phyloP scores from a whole-genome alignment of 2,329 filamentous ascomycete genomes.

The Neofusicoccum ribis region DNA sequence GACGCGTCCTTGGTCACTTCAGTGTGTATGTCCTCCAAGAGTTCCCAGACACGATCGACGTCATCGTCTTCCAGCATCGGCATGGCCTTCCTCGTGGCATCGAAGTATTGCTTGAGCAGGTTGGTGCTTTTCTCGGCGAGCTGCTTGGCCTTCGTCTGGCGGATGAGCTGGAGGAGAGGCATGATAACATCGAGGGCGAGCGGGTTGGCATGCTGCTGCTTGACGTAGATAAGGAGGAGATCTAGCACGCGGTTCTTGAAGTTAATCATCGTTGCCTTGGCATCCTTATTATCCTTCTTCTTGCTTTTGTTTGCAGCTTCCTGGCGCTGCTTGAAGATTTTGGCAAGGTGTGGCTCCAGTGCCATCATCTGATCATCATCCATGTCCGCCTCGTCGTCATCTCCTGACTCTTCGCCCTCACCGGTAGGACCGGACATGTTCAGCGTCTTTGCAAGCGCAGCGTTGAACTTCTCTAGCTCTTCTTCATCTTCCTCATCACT shows the following conservation, averaged over 20 bases:
- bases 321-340: conserved; percentile 78
- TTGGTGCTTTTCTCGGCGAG: conserved; percentile 71
- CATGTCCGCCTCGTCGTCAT: conserved; percentile 74
- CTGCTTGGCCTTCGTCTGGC: conserved; percentile 74
- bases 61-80: conserved; percentile 45
- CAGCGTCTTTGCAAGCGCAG: conserved; percentile 74
- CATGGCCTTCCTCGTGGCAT: conserved; percentile 54
- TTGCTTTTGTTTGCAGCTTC: conserved; percentile 51
- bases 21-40: conserved; percentile 68
- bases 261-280: conserved; percentile 84
- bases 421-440: conserved; percentile 64
- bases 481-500: conserved; percentile 45
- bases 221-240: conserved; percentile 80
- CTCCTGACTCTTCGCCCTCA: conserved; percentile 59
- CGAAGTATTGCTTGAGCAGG: conserved; percentile 72
- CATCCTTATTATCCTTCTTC: conserved; percentile 83
- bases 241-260: conserved; percentile 95
- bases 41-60: conserved; percentile 46
- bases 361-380: conserved; percentile 94
- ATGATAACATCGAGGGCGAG: conserved; percentile 70
- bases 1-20: conserved; percentile 65
- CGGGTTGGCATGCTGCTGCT: conserved; percentile 69
- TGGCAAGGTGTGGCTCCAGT: conserved; percentile 77
- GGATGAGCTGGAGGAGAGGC: conserved; percentile 73
- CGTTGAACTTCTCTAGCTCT: conserved; percentile 66